These are phyloP conservation scores for Fusarium tjaetaba DNA, from an alignment of 2,329 filamentous ascomycete genomes.

Conservation along the genomic window DNA sequence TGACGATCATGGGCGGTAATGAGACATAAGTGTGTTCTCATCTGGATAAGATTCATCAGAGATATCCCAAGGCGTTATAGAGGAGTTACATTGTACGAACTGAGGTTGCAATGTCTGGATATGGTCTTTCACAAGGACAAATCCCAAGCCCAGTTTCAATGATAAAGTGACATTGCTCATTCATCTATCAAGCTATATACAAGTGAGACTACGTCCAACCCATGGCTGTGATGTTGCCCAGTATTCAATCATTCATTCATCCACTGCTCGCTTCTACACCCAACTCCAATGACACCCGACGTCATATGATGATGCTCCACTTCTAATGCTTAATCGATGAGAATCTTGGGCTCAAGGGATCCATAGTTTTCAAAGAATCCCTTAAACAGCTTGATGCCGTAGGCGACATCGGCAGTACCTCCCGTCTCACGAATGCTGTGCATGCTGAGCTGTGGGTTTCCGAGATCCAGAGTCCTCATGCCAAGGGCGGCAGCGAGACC, in stretches of 20 bases:
- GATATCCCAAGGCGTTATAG: slow-evolving; percentile 34
- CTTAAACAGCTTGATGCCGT: slow-evolving; percentile 86
- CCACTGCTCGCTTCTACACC: neutral
- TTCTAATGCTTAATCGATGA: slow-evolving; percentile 72
- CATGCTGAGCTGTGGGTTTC: slow-evolving; percentile 96
- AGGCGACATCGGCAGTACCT: slow-evolving; percentile 85
- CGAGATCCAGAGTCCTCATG: slow-evolving; percentile 87
- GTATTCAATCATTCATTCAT: neutral
- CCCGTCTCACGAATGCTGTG: slow-evolving; percentile 96
- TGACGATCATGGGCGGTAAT: slow-evolving; percentile 15
- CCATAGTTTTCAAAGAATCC: slow-evolving; percentile 88
- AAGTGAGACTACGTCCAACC: neutral
- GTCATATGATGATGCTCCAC: slow-evolving; percentile 10
- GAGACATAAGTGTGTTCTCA: slow-evolving; percentile 16
- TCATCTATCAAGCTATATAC: slow-evolving; percentile 9
- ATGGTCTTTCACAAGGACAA: slow-evolving; percentile 16
- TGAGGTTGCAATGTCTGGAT: slow-evolving; percentile 32
- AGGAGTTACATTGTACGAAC: slow-evolving; percentile 1
- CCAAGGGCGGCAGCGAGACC: slow-evolving; percentile 91
- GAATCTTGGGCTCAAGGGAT: slow-evolving; percentile 81
- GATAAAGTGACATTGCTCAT: neutral
- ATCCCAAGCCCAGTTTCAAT: slow-evolving; percentile 1
- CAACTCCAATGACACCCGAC: slow-evolving; percentile 18
- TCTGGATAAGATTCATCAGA: slow-evolving; percentile 17
- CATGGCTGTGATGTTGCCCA: neutral